phyloP scores from a whole-genome alignment of 805 yeast genomes.

The Soucietia sequanensis region DNA sequence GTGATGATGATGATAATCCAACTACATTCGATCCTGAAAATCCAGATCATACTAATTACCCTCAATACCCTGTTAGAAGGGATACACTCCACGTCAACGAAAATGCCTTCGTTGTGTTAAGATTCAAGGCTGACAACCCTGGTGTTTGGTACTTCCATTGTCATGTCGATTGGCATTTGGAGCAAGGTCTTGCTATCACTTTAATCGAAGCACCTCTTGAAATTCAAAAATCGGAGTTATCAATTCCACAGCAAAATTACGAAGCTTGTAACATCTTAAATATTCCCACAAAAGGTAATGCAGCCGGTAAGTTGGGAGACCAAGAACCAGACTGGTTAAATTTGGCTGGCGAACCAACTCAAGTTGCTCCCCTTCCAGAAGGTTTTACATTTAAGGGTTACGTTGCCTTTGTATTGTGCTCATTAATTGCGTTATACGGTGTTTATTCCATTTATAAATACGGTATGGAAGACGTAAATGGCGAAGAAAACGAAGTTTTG shows the following conservation, averaged over 20 bases:
- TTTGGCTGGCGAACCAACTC: slow-evolving; percentile 58
- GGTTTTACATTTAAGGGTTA: slow-evolving; percentile 76
- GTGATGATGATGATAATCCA: slow-evolving; percentile 49
- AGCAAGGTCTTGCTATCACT: slow-evolving; percentile 84
- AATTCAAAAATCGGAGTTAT: slow-evolving; percentile 43
- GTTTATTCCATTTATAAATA: slow-evolving; percentile 56
- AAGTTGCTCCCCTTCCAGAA: slow-evolving; percentile 59
- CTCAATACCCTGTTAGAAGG: slow-evolving; percentile 79
- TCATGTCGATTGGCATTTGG: slow-evolving; percentile 97
- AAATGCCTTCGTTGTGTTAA: slow-evolving; percentile 78
- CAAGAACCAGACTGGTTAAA: slow-evolving; percentile 49
- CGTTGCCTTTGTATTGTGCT: slow-evolving; percentile 55
- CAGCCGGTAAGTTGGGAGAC: slow-evolving; percentile 59
- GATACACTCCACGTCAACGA: slow-evolving; percentile 80
- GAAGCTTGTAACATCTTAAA: slow-evolving; percentile 48
- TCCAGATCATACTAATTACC: slow-evolving; percentile 40
- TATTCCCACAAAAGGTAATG: slow-evolving; percentile 58
- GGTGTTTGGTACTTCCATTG: slow-evolving; percentile 99
- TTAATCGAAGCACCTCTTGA: slow-evolving; percentile 81
- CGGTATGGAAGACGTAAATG: slow-evolving; percentile 62
- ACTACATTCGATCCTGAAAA: slow-evolving; percentile 45
- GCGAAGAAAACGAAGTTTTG: slow-evolving; percentile 48
- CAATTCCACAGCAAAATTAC: slow-evolving; percentile 47
- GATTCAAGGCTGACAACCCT: slow-evolving; percentile 92
- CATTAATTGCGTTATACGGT: slow-evolving; percentile 59